Evolutionary conservation across 139 green algal genomes (phyloP), one percentile per base, ranked within the genome.

Genomic region (Coelastrella sp.): DNA sequence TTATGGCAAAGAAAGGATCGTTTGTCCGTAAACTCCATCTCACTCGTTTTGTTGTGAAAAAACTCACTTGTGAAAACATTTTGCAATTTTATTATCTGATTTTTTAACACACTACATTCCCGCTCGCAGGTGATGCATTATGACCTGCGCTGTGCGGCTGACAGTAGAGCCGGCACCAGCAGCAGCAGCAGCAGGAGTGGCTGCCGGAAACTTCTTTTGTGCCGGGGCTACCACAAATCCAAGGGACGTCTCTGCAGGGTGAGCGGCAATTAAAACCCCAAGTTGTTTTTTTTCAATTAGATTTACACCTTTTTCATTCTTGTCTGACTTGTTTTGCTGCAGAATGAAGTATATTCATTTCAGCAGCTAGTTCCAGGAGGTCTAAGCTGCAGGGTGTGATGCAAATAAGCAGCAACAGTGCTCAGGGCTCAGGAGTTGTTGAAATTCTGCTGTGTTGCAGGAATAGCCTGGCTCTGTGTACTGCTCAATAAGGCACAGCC

Each of bases 121-220:
- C 27, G 25, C 25, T 63, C 78, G 82, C 68, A 88, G 84, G 84
- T 88, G 61, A 22, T 88, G 7, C 84, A 88, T 49, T 88, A 88
- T 81, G 84, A 88, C 19, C 68, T 88, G 35, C 84, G 84, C 66
- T 81, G 68, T 58, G 61, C 24, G 10, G 20, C 24, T 24, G 65
- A 8, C 24, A 17, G 24, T 22, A 14, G 7, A 10, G 8, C 9
- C 9, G 25, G 11, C 7, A 7, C 25, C 14, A 24, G 74, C 74
- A 81, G 82, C 65, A 66, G 82, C 65, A 79, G 25, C 65, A 88
- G 82, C 82, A 88, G 65, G 63, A 78, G 82, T 27, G 57, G 58
- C 80, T 58, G 19, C 0, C 63, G 22, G 27, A 88, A 88, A 63
- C 27, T 88, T 63, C 65, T 88, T 17, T 6, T 79, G 15, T 88